Base-by-base conservation (phyloP, 257 asterid species). In the Gardenia jasminoides region DNA sequence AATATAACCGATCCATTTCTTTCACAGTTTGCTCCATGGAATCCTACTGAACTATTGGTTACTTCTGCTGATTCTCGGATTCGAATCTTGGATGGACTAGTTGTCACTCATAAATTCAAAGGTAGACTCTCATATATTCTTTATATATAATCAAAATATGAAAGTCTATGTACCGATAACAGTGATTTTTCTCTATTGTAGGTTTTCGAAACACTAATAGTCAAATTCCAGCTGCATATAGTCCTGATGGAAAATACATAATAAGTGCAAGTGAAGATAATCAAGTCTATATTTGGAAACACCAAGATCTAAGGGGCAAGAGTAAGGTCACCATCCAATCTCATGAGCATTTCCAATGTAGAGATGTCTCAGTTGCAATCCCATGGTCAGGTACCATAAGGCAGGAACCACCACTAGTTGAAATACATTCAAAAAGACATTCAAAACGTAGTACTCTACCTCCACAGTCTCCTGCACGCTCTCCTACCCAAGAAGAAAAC, bases 181-280 rank as follows among this genome's bases (percentile, higher is more conserved):
- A 65, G 39, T 9, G 36, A 11, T 15, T 33, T 71, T 62, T 20
- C 44, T 24, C 39, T 46, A 12, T 6, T 69, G 61, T 91, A 96
- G 99, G 98, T 36, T 91, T 92, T 17, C 88, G 92, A 47, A 96
- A 96, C 84, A 90, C 96, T 0, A 87, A 88, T 85, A 93, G 96
- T 87, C 99, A 95, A 80, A 95, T 92, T 43, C 78, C 94, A n/a
- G 98, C 99, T 66, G 86, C 92, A 1, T 92, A 85, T 80, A 92
- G 88, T 64, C 86, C 93, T 41, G 96, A 92, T 0, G 97, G 98
- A 10, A 91, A 74, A 75, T 92, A 93, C 47, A 82, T 96, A 62
- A 79, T 96, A 73, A 89, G 96, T 54, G 96, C 99, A 30, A 96
- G 99, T 61, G 98, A 96, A 78, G 99, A 96, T 76, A 86, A 90